A percentile compares a stretch with the other conserved stretches of the same genome.
Conservation (phyloP, 2,329 filamentous ascomycete species). For the Monosporascus sp. region DNA sequence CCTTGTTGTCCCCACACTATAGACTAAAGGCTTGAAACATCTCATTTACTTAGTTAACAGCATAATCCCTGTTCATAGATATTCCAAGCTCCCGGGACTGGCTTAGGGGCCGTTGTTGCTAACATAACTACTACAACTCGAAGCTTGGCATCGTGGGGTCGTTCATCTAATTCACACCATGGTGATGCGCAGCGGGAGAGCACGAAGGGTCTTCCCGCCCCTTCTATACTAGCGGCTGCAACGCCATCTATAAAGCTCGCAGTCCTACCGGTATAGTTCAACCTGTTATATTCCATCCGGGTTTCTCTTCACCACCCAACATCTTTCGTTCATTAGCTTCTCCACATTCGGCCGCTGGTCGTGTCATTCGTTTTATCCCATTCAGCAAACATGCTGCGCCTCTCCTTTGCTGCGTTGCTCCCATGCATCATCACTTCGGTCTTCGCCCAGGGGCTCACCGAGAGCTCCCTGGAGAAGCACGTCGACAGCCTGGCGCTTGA, state of each 20-base stretch:
- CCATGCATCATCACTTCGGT: background rate
- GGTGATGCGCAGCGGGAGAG: background rate
- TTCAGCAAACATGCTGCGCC: background rate
- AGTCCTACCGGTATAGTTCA: too few species aligned
- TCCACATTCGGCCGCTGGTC: too few species aligned
- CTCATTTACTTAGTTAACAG: background rate
- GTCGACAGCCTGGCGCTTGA: constrained; percentile 42
- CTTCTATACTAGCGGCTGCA: background rate
- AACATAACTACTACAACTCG: background rate
- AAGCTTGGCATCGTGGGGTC: background rate
- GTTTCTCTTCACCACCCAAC: too few species aligned
- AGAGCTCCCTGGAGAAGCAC: constrained; percentile 21
- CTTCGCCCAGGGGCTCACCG: constrained; percentile 4
- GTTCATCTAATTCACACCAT: background rate
- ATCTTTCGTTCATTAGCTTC: too few species aligned
- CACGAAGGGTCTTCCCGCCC: too few species aligned
- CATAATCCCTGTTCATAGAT: too few species aligned
- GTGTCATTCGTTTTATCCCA: too few species aligned
- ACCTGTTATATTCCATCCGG: too few species aligned
- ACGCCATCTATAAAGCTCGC: background rate
- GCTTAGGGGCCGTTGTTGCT: background rate
- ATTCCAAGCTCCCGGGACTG: background rate
- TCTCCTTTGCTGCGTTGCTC: background rate
- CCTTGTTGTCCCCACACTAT: background rate
- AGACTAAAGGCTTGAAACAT: background rate